A percentile compares a stretch with the other conserved stretches of the same genome.
Evolutionary conservation across 2,329 filamentous ascomycete genomes (phyloP).

Genomic region (Talaromyces sp.): DNA sequence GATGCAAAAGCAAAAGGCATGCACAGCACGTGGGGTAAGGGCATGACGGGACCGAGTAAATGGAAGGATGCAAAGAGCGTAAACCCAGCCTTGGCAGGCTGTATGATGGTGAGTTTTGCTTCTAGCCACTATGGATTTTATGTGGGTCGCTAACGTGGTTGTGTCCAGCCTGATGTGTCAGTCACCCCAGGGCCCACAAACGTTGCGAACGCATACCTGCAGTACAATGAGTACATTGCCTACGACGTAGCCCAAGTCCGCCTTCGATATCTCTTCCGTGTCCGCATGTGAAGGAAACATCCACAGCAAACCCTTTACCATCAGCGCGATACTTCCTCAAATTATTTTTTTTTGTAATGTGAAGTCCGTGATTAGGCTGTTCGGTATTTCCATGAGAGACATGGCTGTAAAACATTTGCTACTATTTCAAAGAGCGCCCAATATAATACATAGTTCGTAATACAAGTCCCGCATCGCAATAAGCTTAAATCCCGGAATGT

Average conservation of each 20-base stretch:
- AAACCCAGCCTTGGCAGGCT: conserved; percentile 58
- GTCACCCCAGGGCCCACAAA: background rate
- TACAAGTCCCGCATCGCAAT: background rate
- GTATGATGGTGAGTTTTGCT: conserved; percentile 50
- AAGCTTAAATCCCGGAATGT: background rate
- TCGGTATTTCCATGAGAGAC: background rate
- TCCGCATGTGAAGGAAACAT: conserved; percentile 26
- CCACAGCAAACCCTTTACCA: too few relatives aligned
- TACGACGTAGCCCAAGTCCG: conserved; percentile 45
- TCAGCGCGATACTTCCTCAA: background rate
- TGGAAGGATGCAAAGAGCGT: conserved; percentile 74
- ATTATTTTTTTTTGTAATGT: too few relatives aligned
- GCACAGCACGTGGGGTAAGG: conserved; percentile 66
- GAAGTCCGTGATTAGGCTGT: background rate
- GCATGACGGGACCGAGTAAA: conserved; percentile 54
- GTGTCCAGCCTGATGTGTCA: conserved; percentile 22
- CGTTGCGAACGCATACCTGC: conserved; percentile 7
- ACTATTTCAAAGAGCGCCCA: too few relatives aligned
- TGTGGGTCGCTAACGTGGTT: background rate
- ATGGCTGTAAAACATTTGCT: background rate
- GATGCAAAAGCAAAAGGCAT: conserved; percentile 55
- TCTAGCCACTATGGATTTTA: too few relatives aligned
- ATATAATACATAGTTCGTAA: too few relatives aligned
- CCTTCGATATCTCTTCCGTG: conserved; percentile 39
- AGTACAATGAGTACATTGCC: conserved; percentile 44